phyloP scores from a whole-genome alignment of 208 protist genomes.

The Herpetomonas samuelpessoai region DNA sequence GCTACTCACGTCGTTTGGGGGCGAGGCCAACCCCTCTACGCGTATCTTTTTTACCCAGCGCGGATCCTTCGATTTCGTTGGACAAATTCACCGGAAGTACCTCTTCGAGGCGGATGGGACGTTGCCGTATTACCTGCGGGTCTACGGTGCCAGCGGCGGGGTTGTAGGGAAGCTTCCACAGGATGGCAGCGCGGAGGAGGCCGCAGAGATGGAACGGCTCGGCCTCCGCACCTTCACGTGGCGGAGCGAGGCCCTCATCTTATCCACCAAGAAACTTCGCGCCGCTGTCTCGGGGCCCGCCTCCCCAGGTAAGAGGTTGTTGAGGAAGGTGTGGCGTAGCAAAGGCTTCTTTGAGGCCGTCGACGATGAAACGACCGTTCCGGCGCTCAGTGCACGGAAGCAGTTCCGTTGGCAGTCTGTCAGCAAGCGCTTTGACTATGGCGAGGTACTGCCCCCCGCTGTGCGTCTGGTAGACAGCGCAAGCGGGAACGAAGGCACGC shows the following conservation, averaged over 20 bases:
- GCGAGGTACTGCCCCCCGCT: constrained; percentile 30
- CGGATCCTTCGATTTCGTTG: constrained; percentile 19
- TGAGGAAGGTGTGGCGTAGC: constrained; percentile 45
- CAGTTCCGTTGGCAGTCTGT: constrained; percentile 53
- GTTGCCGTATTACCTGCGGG: constrained; percentile 23
- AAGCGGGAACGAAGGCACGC: not conserved
- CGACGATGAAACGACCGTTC: constrained; percentile 21
- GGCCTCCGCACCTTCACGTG: constrained; percentile 27
- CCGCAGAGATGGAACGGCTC: constrained; percentile 25
- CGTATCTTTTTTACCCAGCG: constrained; percentile 31
- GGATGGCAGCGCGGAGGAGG: constrained; percentile 15
- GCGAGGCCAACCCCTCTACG: constrained; percentile 18
- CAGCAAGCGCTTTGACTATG: constrained; percentile 29
- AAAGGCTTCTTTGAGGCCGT: constrained; percentile 47
- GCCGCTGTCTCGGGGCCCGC: constrained; percentile 3
- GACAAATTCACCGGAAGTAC: constrained; percentile 13
- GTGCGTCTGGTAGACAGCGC: constrained; percentile 15
- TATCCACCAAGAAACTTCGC: constrained; percentile 11
- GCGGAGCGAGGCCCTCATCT: not conserved
- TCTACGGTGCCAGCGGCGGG: constrained; percentile 18
- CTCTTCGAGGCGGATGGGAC: constrained; percentile 23
- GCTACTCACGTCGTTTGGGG: constrained; percentile 10
- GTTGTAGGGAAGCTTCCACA: constrained; percentile 15
- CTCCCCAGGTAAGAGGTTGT: constrained; percentile 13
- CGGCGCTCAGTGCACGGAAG: not conserved